Evolutionary conservation across 768 basidiomycete species (phyloP).

Genomic region (Agrocybe praecox): DNA sequence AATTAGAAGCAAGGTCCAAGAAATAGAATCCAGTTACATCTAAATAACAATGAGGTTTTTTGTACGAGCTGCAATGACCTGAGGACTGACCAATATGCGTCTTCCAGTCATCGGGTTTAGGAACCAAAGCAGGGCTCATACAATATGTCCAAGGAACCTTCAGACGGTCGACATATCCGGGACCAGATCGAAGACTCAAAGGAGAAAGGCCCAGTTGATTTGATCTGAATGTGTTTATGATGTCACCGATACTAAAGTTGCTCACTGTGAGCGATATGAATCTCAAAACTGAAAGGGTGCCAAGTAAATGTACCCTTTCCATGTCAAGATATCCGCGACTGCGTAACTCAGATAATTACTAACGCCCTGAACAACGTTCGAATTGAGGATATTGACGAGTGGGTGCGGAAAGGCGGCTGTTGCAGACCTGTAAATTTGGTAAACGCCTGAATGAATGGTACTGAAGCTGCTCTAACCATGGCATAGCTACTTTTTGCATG

Average conservation of each 20-base stretch:
- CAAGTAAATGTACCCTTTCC: constrained; percentile 49
- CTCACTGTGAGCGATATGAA: neutral
- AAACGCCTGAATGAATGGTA: neutral
- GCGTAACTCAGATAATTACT: constrained; percentile 63
- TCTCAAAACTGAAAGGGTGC: neutral
- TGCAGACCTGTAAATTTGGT: constrained; percentile 38
- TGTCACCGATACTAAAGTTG: constrained; percentile 50
- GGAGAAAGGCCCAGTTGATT: constrained; percentile 49
- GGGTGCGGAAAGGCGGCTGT: constrained; percentile 63
- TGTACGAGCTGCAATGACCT: too few species aligned
- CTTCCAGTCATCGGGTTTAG: constrained; percentile 65
- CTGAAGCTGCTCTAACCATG: constrained; percentile 42
- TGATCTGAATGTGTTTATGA: constrained; percentile 59
- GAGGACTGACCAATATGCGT: constrained; percentile 51
- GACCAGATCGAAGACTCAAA: constrained; percentile 50
- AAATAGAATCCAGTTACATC: constrained; percentile 72
- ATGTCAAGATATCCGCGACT: constrained; percentile 60
- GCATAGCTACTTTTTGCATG: constrained; percentile 52
- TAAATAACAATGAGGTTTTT: constrained; percentile 15
- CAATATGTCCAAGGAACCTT: constrained; percentile 68
- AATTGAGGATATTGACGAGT: constrained; percentile 56
- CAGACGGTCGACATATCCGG: constrained; percentile 51
- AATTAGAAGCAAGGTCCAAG: constrained; percentile 51
- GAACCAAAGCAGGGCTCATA: constrained; percentile 58
- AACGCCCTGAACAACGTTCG: constrained; percentile 54